Evolutionary conservation across 768 basidiomycete genomes (phyloP), one percentile per base, ranked within the genome.

Genomic region (Cystofilobasidium capitatum): DNA sequence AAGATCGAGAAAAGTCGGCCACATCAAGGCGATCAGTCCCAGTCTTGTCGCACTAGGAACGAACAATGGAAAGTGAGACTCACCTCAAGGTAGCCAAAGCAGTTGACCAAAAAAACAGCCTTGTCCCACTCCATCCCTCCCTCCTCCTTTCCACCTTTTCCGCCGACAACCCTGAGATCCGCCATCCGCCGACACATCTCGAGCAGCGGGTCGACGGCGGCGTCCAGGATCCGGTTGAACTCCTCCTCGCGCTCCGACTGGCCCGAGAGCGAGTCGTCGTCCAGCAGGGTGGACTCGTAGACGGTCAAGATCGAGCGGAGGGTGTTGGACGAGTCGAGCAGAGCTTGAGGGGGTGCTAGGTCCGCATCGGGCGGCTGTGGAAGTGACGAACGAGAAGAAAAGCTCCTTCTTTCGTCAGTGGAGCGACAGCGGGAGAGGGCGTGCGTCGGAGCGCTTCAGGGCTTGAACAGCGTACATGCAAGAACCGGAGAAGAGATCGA

Each of bases 251-350:
- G 73, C 26, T 69, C 71, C 4, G 67, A 49, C 6, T 62, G n/a
- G 47, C 65, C 58, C 3, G 62, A 59, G 22, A 65, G 58, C 7
- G 29, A 26, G 14, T 71, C 42, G 47, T 82, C 79, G 13, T 85
- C 87, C 13, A 91, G 79, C 36, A 93, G 81, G 0, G 92, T 92
- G 0, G 88, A 87, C 39, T 89, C 85, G 75, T 94, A 93, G 7
- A 96, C 91, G 0, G 81, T 77, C 84, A 93, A 88, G 70, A 96
- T 85, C 75, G 97, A 91, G 16, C 88, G 85, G 12, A 98, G 80
- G 65, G 89, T 85, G 69, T 90, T 88, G 0, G 84, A 81, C 49
- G 91, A 86, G 71, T 96, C 91, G 39, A 91, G 82, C 24, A 98
- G 84, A 0, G 83, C 79, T 8, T 87, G 79, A 0, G 93, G 91